These are phyloP conservation scores for Helianthus tuberosus DNA, from an alignment of 129 eudicot genomes.

Conservation along the genomic window DNA sequence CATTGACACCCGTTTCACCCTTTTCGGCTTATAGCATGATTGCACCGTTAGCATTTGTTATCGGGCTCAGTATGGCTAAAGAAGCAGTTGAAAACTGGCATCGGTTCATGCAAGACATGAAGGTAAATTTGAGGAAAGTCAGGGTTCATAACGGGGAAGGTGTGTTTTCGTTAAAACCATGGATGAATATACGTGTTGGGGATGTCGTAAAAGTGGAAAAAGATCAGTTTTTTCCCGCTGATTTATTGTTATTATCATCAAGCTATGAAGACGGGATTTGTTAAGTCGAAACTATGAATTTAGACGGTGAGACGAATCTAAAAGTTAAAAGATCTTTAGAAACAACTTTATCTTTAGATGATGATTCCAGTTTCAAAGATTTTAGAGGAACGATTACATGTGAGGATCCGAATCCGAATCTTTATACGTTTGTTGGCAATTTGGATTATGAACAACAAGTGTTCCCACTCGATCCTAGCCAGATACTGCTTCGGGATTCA, in stretches of 20 bases:
- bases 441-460: slow-evolving; percentile 77
- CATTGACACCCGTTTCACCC: slow-evolving; percentile 84
- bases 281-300: slow-evolving; percentile 96
- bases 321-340: slow-evolving; percentile 89
- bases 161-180: slow-evolving; percentile 57
- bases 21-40: slow-evolving; percentile 87
- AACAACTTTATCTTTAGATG: slow-evolving; percentile 68
- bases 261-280: slow-evolving; percentile 98
- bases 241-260: slow-evolving; percentile 79
- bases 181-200: slow-evolving; percentile 89
- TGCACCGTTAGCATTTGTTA: slow-evolving; percentile 84
- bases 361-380: slow-evolving; percentile 64
- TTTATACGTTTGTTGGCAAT: slow-evolving; percentile 89
- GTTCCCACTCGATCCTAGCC: slow-evolving; percentile 84
- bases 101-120: slow-evolving; percentile 94
- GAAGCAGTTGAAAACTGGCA: slow-evolving; percentile 98
- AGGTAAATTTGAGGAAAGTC: slow-evolving; percentile 86
- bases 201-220: slow-evolving; percentile 90
- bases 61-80: slow-evolving; percentile 94
- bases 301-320: slow-evolving; percentile 95
- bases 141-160: slow-evolving; percentile 65
- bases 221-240: slow-evolving; percentile 93
- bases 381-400: slow-evolving; percentile 69
- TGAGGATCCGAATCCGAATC: slow-evolving; percentile 95
- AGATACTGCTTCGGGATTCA: slow-evolving; percentile 89